Percentiles rank a stretch among this genome's conserved stretches.
Conservation (phyloP, 352 stramenopile species). For the Blastocystis sp. region DNA sequence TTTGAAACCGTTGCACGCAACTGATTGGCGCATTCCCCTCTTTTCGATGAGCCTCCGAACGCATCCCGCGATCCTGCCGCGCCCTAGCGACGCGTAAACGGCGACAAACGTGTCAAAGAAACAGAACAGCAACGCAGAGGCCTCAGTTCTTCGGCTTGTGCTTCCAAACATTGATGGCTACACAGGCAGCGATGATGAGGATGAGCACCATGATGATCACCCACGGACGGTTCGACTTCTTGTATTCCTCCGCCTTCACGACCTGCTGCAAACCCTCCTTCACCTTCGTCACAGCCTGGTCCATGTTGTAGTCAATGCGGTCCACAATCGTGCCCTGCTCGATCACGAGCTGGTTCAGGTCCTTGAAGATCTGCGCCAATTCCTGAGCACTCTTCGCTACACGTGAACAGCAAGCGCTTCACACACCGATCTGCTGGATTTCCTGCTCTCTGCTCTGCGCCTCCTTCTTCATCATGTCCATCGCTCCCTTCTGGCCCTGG, state of each 20-base stretch:
- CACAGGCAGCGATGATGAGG: conserved; percentile 88
- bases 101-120: neutral
- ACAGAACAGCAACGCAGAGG: neutral
- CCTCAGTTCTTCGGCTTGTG: neutral
- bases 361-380: conserved; percentile 98
- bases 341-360: conserved; percentile 98
- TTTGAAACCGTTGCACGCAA: neutral
- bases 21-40: neutral
- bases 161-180: conserved; percentile 82
- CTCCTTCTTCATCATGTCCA: conserved; percentile 75
- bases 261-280: conserved; percentile 97
- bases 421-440: conserved; percentile 88
- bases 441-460: conserved; percentile 88
- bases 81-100: neutral
- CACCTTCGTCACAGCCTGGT: conserved; percentile 97
- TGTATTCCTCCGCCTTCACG: conserved; percentile 95
- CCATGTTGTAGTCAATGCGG: conserved; percentile 99
- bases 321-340: conserved; percentile 99
- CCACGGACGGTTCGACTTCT: conserved; percentile 95
- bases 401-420: neutral
- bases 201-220: conserved; percentile 88
- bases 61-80: neutral
- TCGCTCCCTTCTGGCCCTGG: conserved; percentile 66
- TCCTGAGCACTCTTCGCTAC: conserved; percentile 95
- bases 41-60: neutral